Percentiles rank a stretch among this genome's conserved stretches.
Conservation (phyloP, 176 grass and related monocot species). For the Phragmites australis region DNA sequence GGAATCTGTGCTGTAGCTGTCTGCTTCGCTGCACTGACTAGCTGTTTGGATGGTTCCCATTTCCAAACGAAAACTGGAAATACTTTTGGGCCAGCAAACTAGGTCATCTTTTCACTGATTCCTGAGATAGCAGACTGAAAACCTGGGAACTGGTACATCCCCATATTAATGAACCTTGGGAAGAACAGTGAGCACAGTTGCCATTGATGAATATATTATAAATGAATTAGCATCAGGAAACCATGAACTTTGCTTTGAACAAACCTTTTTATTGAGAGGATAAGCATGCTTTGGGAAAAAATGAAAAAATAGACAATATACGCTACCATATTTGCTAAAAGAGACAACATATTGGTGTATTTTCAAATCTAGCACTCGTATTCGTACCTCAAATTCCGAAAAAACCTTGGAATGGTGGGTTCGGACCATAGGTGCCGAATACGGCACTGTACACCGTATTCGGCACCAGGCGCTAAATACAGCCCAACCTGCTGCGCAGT, state of each 20-base stretch:
- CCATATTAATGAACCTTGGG: slow-evolving; percentile 1
- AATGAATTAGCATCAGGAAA: background rate
- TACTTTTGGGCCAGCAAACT: background rate
- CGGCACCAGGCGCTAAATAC: too few relatives aligned
- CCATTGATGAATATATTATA: background rate
- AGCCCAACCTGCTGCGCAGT: too few relatives aligned
- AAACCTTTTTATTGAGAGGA: background rate
- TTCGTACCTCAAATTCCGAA: too few relatives aligned
- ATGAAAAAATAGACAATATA: too few relatives aligned
- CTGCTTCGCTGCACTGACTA: background rate
- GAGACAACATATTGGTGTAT: too few relatives aligned
- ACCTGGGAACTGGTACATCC: background rate
- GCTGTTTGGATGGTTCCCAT: background rate
- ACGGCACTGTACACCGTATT: too few relatives aligned
- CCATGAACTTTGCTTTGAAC: background rate
- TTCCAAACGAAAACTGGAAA: background rate
- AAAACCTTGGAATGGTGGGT: too few relatives aligned
- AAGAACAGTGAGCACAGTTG: background rate
- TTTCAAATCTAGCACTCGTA: too few relatives aligned
- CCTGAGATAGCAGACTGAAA: background rate
- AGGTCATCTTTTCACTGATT: background rate
- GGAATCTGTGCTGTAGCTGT: background rate
- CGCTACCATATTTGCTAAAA: too few relatives aligned
- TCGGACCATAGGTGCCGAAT: too few relatives aligned
- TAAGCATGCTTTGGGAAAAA: background rate